Evolutionary conservation across 306 rosid genomes (phyloP), one percentile per base, ranked within the genome.

Genomic region (Corylus avellana): DNA sequence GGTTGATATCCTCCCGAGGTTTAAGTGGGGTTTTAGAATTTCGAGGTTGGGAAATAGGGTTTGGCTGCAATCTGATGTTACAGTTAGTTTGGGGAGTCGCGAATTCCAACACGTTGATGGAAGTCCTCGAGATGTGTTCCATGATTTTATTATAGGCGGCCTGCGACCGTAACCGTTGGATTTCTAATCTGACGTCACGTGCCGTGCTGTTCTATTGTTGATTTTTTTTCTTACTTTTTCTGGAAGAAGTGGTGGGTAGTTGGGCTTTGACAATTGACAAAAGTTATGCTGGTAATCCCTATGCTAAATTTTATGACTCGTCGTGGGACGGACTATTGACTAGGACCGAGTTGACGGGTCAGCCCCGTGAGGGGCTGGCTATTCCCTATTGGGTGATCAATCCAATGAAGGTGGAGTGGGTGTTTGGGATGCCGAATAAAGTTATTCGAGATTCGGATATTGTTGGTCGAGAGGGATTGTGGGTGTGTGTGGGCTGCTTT

Each of bases 71-170:
- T 70, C 37, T 73, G 78, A 78, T 80, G 81, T 75, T 75, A 70
- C 79, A 57, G 91, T 84, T 84, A 67, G 83, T 79, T 83, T 70
- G 50, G 76, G 85, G 69, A 18, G 70, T 49, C 67, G 82, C 62
- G 44, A 72, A 81, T 57, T n/a, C 8, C 61, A 72, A 53, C 72
- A 51, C 16, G 59, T 59, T 62, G 75, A 47, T 32, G 85, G 16
- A 48, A 78, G 70, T 49, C 74, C 79, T 89, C 68, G 87, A 79
- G 80, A 53, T 37, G 77, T 50, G 88, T 86, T 88, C 85, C 75
- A 78, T 75, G 67, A 73, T 78, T 71, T 77, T 74, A 57, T 69
- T 68, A 32, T 75, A 25, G 86, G 75, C 82, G 73, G 83, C 78
- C 87, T 77, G 59, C 4, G 35, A 86, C 83, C 77, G 22, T 53